Percentiles rank a stretch among this genome's conserved stretches.
Evolutionary conservation across 441 rosid genomes (phyloP).

Genomic region (Eutrema salsugineum): DNA sequence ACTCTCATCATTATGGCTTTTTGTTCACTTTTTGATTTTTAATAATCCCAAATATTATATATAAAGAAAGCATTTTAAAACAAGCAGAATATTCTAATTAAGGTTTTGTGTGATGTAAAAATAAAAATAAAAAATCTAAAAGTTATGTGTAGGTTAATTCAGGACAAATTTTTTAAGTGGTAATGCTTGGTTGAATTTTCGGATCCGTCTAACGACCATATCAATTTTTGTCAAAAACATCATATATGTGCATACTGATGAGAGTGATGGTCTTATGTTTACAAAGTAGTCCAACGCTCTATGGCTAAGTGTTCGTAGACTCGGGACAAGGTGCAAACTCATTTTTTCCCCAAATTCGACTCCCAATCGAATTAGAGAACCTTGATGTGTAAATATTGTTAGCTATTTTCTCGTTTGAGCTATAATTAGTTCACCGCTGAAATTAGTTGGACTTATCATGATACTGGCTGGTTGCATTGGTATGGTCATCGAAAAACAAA

Average conservation of each 20-base stretch:
- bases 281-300: no score
- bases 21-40: conserved; percentile 1
- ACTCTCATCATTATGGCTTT: conserved; percentile 35
- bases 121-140: no score
- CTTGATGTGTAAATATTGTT: no score
- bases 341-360: no score
- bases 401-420: background rate
- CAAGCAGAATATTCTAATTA: no score
- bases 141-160: background rate
- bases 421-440: background rate
- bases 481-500: background rate
- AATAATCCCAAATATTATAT: background rate
- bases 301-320: no score
- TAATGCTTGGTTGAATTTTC: background rate
- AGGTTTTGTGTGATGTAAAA: no score
- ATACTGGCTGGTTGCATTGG: background rate
- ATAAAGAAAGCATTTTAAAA: background rate
- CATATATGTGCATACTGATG: no score
- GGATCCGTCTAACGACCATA: background rate
- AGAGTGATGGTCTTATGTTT: no score
- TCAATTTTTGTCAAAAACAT: no score
- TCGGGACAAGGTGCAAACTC: no score
- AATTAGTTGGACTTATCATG: background rate
- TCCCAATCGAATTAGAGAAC: no score
- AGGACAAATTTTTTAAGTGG: background rate